phyloP scores from a whole-genome alignment of 768 basidiomycete species.

The Termitomyces sp. region DNA sequence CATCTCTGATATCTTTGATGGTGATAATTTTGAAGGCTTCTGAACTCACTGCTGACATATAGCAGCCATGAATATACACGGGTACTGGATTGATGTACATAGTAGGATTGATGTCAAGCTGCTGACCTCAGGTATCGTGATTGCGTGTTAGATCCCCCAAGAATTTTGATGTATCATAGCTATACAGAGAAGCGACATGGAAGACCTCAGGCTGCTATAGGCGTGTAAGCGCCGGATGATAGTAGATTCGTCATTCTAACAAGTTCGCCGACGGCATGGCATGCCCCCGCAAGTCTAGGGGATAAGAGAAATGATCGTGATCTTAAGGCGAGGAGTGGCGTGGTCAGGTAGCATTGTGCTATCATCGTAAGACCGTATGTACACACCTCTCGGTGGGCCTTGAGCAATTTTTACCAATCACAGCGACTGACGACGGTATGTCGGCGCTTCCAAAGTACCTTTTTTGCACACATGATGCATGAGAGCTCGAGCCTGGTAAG shows the following conservation, averaged over 20 bases:
- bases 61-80: too few relatives aligned
- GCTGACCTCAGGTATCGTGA: background rate
- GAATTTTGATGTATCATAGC: background rate
- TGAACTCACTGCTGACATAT: background rate
- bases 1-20: too few relatives aligned
- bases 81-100: background rate
- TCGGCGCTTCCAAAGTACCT: background rate
- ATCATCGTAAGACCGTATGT: background rate
- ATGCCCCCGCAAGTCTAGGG: background rate
- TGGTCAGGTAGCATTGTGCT: background rate
- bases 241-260: too few relatives aligned
- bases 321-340: background rate
- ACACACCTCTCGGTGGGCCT: background rate
- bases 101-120: background rate
- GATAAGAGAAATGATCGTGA: background rate
- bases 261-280: background rate
- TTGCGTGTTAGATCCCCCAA: background rate
- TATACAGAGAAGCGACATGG: background rate
- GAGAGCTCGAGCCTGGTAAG: background rate
- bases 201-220: background rate
- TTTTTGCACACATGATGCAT: background rate
- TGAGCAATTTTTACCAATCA: background rate
- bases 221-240: background rate
- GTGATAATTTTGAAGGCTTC: background rate
- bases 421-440: background rate